phyloP scores from a whole-genome alignment of 2,329 filamentous ascomycete genomes.

The Alternaria rosae region DNA sequence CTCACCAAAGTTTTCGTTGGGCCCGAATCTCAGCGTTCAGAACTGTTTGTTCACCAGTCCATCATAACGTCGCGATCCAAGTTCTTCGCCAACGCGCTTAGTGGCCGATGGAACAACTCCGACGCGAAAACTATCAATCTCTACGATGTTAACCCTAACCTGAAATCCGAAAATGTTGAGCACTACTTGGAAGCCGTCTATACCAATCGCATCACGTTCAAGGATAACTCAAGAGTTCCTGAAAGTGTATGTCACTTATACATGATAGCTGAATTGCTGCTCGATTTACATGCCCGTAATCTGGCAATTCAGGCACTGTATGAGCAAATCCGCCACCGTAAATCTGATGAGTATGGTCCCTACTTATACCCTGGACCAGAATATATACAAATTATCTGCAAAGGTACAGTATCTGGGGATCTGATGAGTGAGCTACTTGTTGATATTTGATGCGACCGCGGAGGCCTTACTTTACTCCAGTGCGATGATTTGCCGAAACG shows the following conservation, averaged over 20 bases:
- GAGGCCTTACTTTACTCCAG: background rate
- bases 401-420: background rate
- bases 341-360: background rate
- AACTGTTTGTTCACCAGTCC: slow-evolving; percentile 2
- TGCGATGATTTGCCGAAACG: background rate
- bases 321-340: background rate
- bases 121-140: slow-evolving; percentile 5
- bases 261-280: slow-evolving; percentile 21
- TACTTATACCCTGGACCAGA: background rate
- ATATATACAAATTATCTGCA: background rate
- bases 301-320: background rate
- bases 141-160: background rate
- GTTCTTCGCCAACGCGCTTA: slow-evolving; percentile 10
- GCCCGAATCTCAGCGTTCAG: background rate
- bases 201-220: slow-evolving; percentile 11
- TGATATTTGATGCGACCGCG: background rate
- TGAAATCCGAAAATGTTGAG: slow-evolving; percentile 14
- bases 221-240: background rate
- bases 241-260: slow-evolving; percentile 13
- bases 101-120: background rate
- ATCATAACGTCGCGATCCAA: slow-evolving; percentile 7
- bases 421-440: background rate
- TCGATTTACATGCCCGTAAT: background rate
- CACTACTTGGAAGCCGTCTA: slow-evolving; percentile 20
- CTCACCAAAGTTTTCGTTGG: slow-evolving; percentile 8